phyloP scores from a whole-genome alignment of 805 yeast species.

The Metschnikowia corniflorae region DNA sequence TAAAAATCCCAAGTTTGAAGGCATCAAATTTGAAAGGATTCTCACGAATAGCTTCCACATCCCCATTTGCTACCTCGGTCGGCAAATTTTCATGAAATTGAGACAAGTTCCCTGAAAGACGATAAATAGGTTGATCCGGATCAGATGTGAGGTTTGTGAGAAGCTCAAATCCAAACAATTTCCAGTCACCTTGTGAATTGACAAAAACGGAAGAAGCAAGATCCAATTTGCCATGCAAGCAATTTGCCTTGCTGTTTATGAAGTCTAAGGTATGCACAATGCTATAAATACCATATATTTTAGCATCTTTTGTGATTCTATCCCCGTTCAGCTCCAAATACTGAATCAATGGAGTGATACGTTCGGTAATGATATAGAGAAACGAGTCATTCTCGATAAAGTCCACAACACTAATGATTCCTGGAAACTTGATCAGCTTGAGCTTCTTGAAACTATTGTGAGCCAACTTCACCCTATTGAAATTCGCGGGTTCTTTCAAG shows the following conservation, averaged over 20 bases:
- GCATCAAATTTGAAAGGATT: constrained; percentile 56
- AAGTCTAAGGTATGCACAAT: constrained; percentile 53
- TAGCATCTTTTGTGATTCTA: constrained; percentile 30
- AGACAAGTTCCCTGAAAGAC: constrained; percentile 26
- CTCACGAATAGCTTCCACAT: constrained; percentile 38
- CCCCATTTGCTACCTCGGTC: constrained; percentile 42
- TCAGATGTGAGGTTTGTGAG: constrained; percentile 47
- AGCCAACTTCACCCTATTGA: constrained; percentile 28
- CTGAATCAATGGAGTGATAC: constrained; percentile 49
- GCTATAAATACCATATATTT: constrained; percentile 54
- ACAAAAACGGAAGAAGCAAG: constrained; percentile 54
- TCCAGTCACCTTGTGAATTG: constrained; percentile 74
- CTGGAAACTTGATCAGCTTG: constrained; percentile 65
- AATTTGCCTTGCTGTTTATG: constrained; percentile 53
- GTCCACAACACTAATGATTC: constrained; percentile 60
- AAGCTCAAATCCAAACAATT: constrained; percentile 76
- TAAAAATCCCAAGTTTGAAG: constrained; percentile 56
- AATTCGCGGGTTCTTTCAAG: constrained; percentile 35
- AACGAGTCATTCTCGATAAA: constrained; percentile 56
- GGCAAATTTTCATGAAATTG: constrained; percentile 38
- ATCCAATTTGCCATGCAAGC: constrained; percentile 63
- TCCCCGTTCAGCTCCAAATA: constrained; percentile 32
- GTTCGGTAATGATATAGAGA: constrained; percentile 65
- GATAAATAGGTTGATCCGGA: constrained; percentile 42
- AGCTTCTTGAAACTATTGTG: constrained; percentile 40